Evolutionary conservation across 352 stramenopile genomes (phyloP).

Genomic region (Elongisporangium undulatum): DNA sequence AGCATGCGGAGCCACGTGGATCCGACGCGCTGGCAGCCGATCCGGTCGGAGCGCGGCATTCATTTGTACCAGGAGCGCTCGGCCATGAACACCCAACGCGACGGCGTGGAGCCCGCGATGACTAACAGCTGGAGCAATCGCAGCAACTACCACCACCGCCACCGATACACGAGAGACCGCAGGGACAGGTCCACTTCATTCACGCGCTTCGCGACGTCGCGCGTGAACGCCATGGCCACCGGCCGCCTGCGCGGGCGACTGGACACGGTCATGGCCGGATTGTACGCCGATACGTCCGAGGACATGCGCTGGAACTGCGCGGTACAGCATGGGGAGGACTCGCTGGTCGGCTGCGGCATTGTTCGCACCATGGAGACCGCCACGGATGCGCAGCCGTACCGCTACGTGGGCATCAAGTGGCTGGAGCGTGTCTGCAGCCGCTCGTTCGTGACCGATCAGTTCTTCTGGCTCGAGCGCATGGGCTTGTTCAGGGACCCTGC

Average conservation of each 20-base stretch:
- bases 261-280: conserved; percentile 38
- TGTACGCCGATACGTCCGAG: conserved; percentile 37
- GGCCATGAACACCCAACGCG: conserved; percentile 4
- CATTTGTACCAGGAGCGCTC: conserved; percentile 47
- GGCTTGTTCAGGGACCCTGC: conserved; percentile 10
- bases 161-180: conserved; percentile 1
- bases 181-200: conserved; percentile 9
- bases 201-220: conserved; percentile 18
- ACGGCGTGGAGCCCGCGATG: conserved; percentile 10
- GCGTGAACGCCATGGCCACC: conserved; percentile 53
- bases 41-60: conserved; percentile 38
- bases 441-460: conserved; percentile 30
- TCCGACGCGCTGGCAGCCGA: conserved; percentile 25
- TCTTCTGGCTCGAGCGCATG: conserved; percentile 56
- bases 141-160: neutral
- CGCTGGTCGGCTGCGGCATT: conserved; percentile 37
- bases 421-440: conserved; percentile 32
- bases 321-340: conserved; percentile 38
- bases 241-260: conserved; percentile 40
- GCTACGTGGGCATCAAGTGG: conserved; percentile 64
- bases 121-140: conserved; percentile 4
- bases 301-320: conserved; percentile 36
- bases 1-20: conserved; percentile 42
- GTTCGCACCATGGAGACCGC: conserved; percentile 35
- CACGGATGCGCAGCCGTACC: conserved; percentile 25